Percentiles rank a stretch among this genome's conserved stretches.
Evolutionary conservation across 2,329 filamentous ascomycete genomes (phyloP).

Genomic region (Fragosphaeria purpurea): DNA sequence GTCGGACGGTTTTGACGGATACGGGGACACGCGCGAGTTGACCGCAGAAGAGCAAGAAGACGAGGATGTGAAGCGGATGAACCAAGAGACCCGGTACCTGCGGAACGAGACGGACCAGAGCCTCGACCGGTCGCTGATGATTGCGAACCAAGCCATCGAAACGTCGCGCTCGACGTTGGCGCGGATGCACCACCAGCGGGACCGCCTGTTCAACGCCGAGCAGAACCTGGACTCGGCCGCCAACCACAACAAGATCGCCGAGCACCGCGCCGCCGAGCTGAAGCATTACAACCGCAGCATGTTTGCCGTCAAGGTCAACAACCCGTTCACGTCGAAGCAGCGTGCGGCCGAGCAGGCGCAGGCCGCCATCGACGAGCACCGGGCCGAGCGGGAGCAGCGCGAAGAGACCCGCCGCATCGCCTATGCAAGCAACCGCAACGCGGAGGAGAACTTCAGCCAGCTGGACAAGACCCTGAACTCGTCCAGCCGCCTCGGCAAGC

Average conservation of each 20-base stretch:
- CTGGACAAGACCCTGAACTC: conserved; percentile 54
- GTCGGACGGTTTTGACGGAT: conserved; percentile 34
- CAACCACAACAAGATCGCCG: conserved; percentile 65
- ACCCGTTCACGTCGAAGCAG: conserved; percentile 64
- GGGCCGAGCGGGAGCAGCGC: conserved; percentile 53
- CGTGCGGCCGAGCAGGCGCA: conserved; percentile 56
- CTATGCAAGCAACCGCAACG: conserved; percentile 27
- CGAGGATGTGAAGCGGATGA: conserved; percentile 60
- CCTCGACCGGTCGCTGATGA: conserved; percentile 58
- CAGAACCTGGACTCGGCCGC: conserved; percentile 69
- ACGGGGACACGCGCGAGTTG: conserved; percentile 63
- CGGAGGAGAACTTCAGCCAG: conserved; percentile 40
- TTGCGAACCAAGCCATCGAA: conserved; percentile 59
- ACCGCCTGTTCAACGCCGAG: conserved; percentile 73
- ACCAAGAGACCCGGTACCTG: conserved; percentile 63
- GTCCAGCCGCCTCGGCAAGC: conserved; percentile 36
- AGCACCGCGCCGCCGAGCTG: conserved; percentile 72
- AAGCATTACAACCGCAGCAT: conserved; percentile 82
- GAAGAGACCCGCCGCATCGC: conserved; percentile 39
- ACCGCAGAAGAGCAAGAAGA: conserved; percentile 72
- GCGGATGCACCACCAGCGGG: conserved; percentile 66
- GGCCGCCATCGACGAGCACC: conserved; percentile 58
- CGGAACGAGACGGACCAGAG: conserved; percentile 53
- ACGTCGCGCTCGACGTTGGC: conserved; percentile 62
- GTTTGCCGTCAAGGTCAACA: conserved; percentile 72